Evolutionary conservation across 768 basidiomycete genomes (phyloP), one percentile per base, ranked within the genome.

Genomic region (Pleurotus platypus): DNA sequence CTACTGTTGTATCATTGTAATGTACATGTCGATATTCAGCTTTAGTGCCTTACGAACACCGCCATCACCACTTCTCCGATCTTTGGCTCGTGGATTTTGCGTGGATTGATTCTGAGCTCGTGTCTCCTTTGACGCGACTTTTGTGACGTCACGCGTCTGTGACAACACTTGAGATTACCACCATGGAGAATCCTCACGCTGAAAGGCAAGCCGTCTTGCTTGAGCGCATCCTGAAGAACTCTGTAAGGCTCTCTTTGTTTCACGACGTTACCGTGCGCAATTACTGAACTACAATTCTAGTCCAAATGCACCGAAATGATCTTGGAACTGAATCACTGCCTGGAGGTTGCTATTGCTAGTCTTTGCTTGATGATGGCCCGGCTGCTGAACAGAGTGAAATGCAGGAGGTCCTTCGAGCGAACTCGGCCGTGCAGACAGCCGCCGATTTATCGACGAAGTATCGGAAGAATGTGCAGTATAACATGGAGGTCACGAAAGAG

Each of bases 111-210:
- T 30, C 30, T 2, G 11, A 11, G 8, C 30, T n/a, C 57, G 54
- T 60, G 60, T 55, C 27, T 55, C 27, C 39, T n/a, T 40, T 38
- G 18, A 48, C 43, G 9, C 30, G 38, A 22, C 46, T 12, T 9
- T 45, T 46, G 30, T 55, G 38, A 55, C 46, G 46, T 45, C n/a
- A 60, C 63, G 65, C 62, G 62, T 60, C 43, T 57, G 55, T 15
- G 27, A 56, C 47, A 20, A 24, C 37, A 12, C 16, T 49, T 57
- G 64, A 59, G 62, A 62, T 50, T 27, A 57, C 20, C 49, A 47
- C 50, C 58, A 96, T 97, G 94, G 93, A 97, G 72, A 96, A 96
- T 69, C 94, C 94, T 18, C 94, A 98, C 63, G 91, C 92, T 50
- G 93, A 95, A 71, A 81, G 90, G 43, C 94, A 98, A 68, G 92